phyloP scores from a whole-genome alignment of 306 rosid species.

The Canavalia ensiformis region DNA sequence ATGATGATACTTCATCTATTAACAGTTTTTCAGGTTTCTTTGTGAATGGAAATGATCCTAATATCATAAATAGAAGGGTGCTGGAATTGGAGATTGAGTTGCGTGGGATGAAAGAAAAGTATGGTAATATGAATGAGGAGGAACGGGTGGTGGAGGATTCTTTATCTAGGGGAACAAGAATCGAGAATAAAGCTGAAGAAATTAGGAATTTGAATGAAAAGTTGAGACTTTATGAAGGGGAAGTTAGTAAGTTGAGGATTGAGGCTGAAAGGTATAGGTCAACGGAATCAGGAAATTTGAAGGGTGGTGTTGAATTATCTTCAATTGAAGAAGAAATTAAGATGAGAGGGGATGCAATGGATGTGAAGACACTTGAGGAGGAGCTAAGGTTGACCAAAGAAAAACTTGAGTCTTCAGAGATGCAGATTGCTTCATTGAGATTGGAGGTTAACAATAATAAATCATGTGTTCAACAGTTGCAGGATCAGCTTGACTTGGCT shows the following conservation, averaged over 20 bases:
- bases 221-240: slow-evolving; percentile 61
- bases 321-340: background rate
- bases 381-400: slow-evolving; percentile 64
- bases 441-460: slow-evolving; percentile 50
- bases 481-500: slow-evolving; percentile 67
- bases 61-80: slow-evolving; percentile 63
- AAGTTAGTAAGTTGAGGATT: slow-evolving; percentile 57
- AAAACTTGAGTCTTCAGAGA: slow-evolving; percentile 63
- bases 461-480: slow-evolving; percentile 56
- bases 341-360: background rate
- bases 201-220: slow-evolving; percentile 67
- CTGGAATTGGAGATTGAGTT: slow-evolving; percentile 88
- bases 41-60: slow-evolving; percentile 59
- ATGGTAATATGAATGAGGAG: slow-evolving; percentile 57
- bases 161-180: slow-evolving; percentile 35
- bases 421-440: slow-evolving; percentile 61
- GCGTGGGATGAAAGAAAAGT: slow-evolving; percentile 69
- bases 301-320: slow-evolving; percentile 9
- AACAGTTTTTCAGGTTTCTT: slow-evolving; percentile 64
- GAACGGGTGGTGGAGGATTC: slow-evolving; percentile 53
- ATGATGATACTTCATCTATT: slow-evolving; percentile 80
- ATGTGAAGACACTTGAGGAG: slow-evolving; percentile 41
- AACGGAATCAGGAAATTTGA: slow-evolving; percentile 28
- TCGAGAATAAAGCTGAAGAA: slow-evolving; percentile 59
- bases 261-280: slow-evolving; percentile 60